Evolutionary conservation across 176 grass and related monocot species (phyloP).

Genomic region (Ananas comosus): DNA sequence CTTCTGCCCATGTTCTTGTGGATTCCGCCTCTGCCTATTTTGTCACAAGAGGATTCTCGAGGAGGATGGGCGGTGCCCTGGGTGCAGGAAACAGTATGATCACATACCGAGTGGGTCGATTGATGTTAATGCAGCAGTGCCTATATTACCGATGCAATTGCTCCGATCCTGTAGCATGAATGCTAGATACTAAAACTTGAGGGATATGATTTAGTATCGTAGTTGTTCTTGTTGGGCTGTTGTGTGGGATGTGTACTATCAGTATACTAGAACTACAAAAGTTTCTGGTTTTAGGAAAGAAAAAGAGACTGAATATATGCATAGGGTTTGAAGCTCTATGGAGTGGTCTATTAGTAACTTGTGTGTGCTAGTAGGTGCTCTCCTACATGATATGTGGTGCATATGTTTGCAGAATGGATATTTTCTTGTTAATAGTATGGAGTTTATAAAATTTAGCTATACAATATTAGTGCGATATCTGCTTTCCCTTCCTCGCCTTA

Average conservation of each 20-base stretch:
- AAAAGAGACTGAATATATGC: slow-evolving; percentile 60
- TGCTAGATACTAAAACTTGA: slow-evolving; percentile 58
- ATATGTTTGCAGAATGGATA: slow-evolving; percentile 40
- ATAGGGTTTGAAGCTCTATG: slow-evolving; percentile 44
- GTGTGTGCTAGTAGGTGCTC: slow-evolving; percentile 14
- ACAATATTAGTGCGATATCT: slow-evolving; percentile 1
- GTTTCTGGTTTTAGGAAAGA: slow-evolving; percentile 35
- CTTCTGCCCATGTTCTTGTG: slow-evolving; percentile 82
- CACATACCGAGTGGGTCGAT: slow-evolving; percentile 25
- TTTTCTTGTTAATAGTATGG: slow-evolving; percentile 34
- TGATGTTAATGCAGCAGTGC: slow-evolving; percentile 26
- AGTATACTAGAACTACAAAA: slow-evolving; percentile 15
- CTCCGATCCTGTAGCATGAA: slow-evolving; percentile 78
- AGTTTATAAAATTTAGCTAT: slow-evolving; percentile 35
- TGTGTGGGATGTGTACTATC: slow-evolving; percentile 25
- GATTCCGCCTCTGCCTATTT: slow-evolving; percentile 86
- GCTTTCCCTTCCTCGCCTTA: too few species aligned
- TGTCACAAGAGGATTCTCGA: slow-evolving; percentile 89
- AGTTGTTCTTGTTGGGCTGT: slow-evolving; percentile 18
- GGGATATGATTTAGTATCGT: slow-evolving; percentile 21
- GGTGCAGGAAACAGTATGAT: slow-evolving; percentile 85
- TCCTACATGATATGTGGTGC: slow-evolving; percentile 37
- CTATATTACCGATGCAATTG: slow-evolving; percentile 26
- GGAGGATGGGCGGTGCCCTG: slow-evolving; percentile 80
- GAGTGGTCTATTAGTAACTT: slow-evolving; percentile 24